Base-by-base conservation (phyloP, 169 alveolate species). In the Eimeria sp. region DNA sequence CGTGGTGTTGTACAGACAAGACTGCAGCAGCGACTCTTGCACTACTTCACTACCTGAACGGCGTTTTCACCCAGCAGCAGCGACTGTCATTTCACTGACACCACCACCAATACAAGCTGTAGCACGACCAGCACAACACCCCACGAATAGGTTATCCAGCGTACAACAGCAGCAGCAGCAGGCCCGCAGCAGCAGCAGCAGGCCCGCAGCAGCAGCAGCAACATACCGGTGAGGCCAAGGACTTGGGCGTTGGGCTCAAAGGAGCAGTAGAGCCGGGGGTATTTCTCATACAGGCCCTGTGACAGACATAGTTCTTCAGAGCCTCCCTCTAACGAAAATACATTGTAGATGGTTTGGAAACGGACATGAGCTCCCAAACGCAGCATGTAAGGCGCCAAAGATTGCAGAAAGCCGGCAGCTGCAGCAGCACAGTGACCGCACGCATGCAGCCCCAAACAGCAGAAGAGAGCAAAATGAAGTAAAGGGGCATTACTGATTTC, bases 371-470 rank as follows among this genome's bases (percentile, higher is more conserved):
- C 77, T 43, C 95, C 89, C 52, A 89, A 58, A 0, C 71, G 88
- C 78, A 89, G 60, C 95, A 89, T 89, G 80, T 89, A 74, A 27
- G 95, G 95, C 43, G 95, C 95, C 74, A 89, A 23, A 62, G 83
- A n/a, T 77, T 89, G 89, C 78, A 89, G 30, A 62, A 85, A 85
- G 66, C 93, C n/a, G 82, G 93, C 93, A 37, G 80, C 93, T 62
- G 93, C 68, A 83, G 74, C 77, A 89, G 30, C 74, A 68, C 43
- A 64, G 37, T 9, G 14, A 18, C n/a, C 83, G 56, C 66, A 87
- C 20, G 76, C 72, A 30, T n/a, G 37, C 85, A 27, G 33, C 52
- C 85, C 40, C 58, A 40, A 25, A 72, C 54, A 10, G 52, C 52
- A 40, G n/a, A 33, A 46, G 80, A 43, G 16, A 71, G n/a, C 11